Base-by-base conservation (phyloP, 140 eudicot genomes). In the Stevia rebaudiana region DNA sequence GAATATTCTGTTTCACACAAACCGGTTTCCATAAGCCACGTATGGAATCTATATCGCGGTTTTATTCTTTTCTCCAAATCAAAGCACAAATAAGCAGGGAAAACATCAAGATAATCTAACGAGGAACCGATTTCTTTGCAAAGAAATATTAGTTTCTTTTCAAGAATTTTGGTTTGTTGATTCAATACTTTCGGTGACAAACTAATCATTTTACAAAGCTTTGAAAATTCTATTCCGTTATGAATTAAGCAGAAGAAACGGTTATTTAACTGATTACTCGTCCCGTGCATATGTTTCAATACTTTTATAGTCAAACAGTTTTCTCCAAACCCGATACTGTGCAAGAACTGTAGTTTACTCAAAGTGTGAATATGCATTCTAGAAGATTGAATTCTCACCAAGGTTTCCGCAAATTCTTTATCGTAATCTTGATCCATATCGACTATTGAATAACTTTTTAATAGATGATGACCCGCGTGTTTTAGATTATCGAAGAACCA, bases 291-390 rank as follows among this genome's bases (percentile, higher is more conserved):
- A n/a, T 49, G 46, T 25, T 56, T 43, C 19, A 85, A 58, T 36
- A 78, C 70, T 61, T 81, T 80, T 18, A 81, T 37, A 1, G 86
- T 75, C 43, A 57, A 57, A 15, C 57, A 67, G 49, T 83, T 89
- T 71, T 85, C 91, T 48, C 86, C 97, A 30, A 63, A 89, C 11
- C 95, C 97, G 23, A 89, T 71, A 52, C 86, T 15, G 22, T 87
- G 94, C 58, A 87, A 22, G 78, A 84, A 87, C 15, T 79, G 71
- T 65, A 87, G 53, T 53, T 83, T 89, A 39, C 70, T 49, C 25
- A 58, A 52, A 4, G 77, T 42, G 64, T 85, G 84, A 53, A 23
- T 13, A 18, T 24, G 42, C 10, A 72, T 65, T 58, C 81, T 78
- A 31, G 75, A 65, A 52, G 72, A 52, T 49, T 54, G 73, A 31